Evolutionary conservation across 495 filamentous ascomycete species (phyloP).

Genomic region (Chlorociboria aeruginascens): DNA sequence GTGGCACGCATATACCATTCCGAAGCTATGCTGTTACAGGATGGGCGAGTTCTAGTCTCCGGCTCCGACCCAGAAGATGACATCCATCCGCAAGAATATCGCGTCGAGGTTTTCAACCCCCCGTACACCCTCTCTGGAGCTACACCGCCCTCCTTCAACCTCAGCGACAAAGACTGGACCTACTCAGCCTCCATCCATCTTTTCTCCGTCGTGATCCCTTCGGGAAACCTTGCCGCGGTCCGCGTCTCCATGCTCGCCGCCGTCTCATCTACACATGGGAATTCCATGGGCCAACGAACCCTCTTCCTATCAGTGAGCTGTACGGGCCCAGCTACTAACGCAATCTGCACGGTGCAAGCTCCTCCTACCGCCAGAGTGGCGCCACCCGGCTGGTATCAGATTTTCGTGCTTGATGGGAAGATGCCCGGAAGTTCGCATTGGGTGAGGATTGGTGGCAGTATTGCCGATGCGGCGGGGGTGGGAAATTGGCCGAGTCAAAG

Average conservation of each 20-base stretch:
- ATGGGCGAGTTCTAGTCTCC: conserved; percentile 55
- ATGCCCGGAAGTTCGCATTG: conserved; percentile 42
- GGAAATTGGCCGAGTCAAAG: conserved; percentile 45
- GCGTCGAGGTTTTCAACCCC: conserved; percentile 53
- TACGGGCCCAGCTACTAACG: conserved; percentile 21
- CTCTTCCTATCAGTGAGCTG: conserved; percentile 43
- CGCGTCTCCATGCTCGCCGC: conserved; percentile 43
- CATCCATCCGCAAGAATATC: conserved; percentile 45
- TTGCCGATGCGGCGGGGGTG: conserved; percentile 37
- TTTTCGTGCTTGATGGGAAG: conserved; percentile 47
- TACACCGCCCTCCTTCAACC: conserved; percentile 34
- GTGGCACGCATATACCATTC: conserved; percentile 53
- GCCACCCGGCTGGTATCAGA: conserved; percentile 51
- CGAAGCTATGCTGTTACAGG: conserved; percentile 52
- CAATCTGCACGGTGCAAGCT: conserved; percentile 38
- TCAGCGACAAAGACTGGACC: conserved; percentile 37
- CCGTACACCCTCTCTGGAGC: conserved; percentile 44
- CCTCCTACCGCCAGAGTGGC: conserved; percentile 40
- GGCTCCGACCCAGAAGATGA: conserved; percentile 46
- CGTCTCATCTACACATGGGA: conserved; percentile 50
- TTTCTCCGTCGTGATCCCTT: conserved; percentile 26
- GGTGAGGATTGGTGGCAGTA: conserved; percentile 46
- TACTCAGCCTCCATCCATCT: conserved; percentile 25
- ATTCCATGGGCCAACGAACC: conserved; percentile 50
- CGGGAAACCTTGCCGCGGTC: conserved; percentile 25